Conservation (phyloP, 1,284 basidiomycete genomes). For the Austropuccinia psidii region DNA sequence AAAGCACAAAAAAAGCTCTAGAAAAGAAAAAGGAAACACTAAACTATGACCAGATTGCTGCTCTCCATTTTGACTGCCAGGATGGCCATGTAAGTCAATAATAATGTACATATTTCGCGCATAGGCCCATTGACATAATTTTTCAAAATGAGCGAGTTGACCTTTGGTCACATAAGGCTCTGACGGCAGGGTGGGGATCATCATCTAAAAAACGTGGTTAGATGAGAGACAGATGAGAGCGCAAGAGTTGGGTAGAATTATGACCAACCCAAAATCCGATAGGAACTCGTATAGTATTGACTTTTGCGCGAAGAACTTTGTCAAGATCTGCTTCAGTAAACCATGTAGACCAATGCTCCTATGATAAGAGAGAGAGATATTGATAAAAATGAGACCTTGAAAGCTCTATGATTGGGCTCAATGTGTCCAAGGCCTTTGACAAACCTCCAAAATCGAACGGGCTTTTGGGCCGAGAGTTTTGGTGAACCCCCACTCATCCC, state of each 20-base stretch:
- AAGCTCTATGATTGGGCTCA: too few species aligned
- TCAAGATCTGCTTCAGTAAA: constrained; percentile 49
- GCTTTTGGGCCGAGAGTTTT: constrained; percentile 43
- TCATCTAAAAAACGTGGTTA: constrained; percentile 1
- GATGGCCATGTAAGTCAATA: constrained; percentile 50
- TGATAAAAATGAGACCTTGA: too few species aligned
- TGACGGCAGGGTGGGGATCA: constrained; percentile 10
- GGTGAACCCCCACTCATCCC: constrained; percentile 49
- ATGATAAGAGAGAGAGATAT: too few species aligned
- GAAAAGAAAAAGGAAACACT: not conserved
- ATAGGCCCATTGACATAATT: constrained; percentile 42
- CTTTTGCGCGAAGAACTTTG: constrained; percentile 40
- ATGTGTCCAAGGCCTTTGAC: too few species aligned
- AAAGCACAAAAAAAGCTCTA: not conserved
- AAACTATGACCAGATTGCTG: constrained; percentile 41
- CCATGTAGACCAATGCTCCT: constrained; percentile 48
- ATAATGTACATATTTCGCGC: constrained; percentile 49
- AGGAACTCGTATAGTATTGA: constrained; percentile 21
- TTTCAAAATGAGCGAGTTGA: constrained; percentile 41
- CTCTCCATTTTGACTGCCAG: constrained; percentile 49
- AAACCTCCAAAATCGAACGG: not conserved
- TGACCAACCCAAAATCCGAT: constrained; percentile 33
- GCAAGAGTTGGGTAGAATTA: not conserved
- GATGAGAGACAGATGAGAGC: constrained; percentile 43
- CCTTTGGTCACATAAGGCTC: constrained; percentile 44